Base-by-base conservation (phyloP, 805 yeast species). In the Clavispora asparagi region DNA sequence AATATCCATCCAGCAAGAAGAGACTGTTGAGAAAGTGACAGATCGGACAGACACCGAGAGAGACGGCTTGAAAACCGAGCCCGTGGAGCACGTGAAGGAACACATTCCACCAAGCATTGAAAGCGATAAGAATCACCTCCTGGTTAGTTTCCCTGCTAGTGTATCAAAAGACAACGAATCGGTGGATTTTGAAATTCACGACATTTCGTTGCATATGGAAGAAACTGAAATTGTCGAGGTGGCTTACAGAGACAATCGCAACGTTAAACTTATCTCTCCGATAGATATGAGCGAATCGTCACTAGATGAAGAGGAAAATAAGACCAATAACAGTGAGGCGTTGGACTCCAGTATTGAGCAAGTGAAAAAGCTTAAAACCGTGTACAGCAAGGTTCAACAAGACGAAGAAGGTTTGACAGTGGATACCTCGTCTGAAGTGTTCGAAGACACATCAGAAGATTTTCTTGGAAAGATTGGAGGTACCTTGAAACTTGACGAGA, bases 391-490 rank as follows among this genome's bases (percentile, higher is more conserved):
- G 17, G 13, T 39, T 32, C 16, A 28, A 19, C 27, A 39, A 41
- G 27, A 30, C 12, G 26, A 35, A 11, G 42, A 37, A 32, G 45
- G 27, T 28, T 31, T 4, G 40, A 38, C 8, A 43, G 46, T 5
- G 29, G 43, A 31, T 43, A 50, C 32, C 44, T 32, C 13, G 13
- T 37, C 46, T 39, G 39, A 35, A 1, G 27, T 32, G n/a, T 30
- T 28, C n/a, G 37, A 28, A 8, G 43, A 33, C 30, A 27, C 36
- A 12, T 63, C 68, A 6, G 58, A 57, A 32, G 52, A 54, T 4
- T 33, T 53, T 12, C 40, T 50, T 1, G 39, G 52, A 6, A 55
- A 48, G n/a, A 49, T 56, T 19, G 48, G 55, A 28, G 60, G 59
- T 6, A 60, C 62, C 2, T 54, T 58, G 10, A 51, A 49, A 41